These are phyloP conservation scores for Capsicum rhomboideum DNA, from an alignment of 257 asterid species.

Conservation along the genomic window DNA sequence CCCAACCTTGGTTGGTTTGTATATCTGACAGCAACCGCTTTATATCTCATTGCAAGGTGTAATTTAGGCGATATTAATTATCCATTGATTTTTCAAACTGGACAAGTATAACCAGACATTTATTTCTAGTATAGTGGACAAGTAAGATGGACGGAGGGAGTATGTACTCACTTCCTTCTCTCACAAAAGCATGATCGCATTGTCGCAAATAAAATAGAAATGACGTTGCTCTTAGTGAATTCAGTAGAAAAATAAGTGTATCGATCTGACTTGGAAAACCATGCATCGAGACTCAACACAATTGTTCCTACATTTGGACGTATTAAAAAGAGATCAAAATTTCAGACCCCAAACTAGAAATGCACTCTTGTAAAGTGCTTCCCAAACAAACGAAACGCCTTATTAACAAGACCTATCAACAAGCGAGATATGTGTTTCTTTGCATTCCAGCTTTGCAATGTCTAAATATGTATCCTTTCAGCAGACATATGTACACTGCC, in stretches of 20 bases:
- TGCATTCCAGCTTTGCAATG: not conserved
- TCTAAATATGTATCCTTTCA: not conserved
- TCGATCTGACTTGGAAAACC: not conserved
- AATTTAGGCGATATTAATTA: too few species aligned
- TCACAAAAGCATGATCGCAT: not conserved
- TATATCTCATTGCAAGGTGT: too few species aligned
- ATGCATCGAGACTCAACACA: not conserved
- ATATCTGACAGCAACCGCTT: too few species aligned
- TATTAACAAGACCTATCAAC: not conserved
- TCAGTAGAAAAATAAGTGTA: not conserved
- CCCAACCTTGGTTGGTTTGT: too few species aligned
- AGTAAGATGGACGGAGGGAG: too few species aligned
- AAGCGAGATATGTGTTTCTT: not conserved
- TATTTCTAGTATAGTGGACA: too few species aligned
- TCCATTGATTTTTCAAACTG: too few species aligned
- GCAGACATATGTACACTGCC: not conserved
- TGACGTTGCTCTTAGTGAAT: not conserved
- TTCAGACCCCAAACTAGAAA: not conserved
- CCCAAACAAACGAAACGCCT: not conserved
- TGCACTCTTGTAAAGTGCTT: not conserved
- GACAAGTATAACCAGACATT: not conserved
- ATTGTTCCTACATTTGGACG: not conserved
- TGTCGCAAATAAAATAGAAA: not conserved
- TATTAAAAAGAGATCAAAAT: not conserved
- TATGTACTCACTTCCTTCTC: not conserved